Evolutionary conservation across 805 yeast species (phyloP).

Genomic region (Debaryomyces tyrocola): DNA sequence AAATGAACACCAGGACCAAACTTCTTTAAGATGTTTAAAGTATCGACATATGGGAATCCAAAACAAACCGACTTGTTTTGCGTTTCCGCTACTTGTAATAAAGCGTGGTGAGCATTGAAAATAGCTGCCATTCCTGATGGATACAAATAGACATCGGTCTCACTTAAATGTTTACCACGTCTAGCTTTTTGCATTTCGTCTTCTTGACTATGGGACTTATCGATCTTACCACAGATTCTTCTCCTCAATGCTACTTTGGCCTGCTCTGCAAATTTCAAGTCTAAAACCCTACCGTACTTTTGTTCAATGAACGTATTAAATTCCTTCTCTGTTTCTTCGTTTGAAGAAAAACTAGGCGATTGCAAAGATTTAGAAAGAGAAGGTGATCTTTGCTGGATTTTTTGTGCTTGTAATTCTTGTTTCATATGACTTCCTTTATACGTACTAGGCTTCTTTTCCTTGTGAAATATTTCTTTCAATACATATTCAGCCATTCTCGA

Average conservation of each 20-base stretch:
- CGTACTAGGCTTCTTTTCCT: conserved; percentile 6
- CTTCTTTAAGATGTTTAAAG: conserved; percentile 78
- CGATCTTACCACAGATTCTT: conserved; percentile 70
- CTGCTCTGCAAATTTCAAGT: conserved; percentile 68
- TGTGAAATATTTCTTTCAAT: conserved; percentile 52
- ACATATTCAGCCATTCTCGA: conserved; percentile 87
- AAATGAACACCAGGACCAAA: conserved; percentile 92
- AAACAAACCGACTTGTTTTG: conserved; percentile 77
- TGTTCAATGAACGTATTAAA: conserved; percentile 75
- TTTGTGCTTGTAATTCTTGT: conserved; percentile 36
- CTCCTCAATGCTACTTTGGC: conserved; percentile 75
- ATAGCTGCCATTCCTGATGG: conserved; percentile 95
- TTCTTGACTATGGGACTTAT: conserved; percentile 30
- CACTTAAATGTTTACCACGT: conserved; percentile 36
- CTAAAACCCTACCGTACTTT: conserved; percentile 86
- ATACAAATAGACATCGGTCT: conserved; percentile 75
- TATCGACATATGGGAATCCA: conserved; percentile 96
- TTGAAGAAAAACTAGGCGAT: conserved; percentile 17
- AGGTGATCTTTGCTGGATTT: conserved; percentile 32
- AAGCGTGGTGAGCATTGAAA: conserved; percentile 71
- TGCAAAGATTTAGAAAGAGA: conserved; percentile 29
- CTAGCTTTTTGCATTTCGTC: conserved; percentile 27
- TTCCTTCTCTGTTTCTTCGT: conserved; percentile 47
- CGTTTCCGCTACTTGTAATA: conserved; percentile 28
- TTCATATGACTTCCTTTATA: conserved; percentile 15